Evolutionary conservation across 108 stramenopile genomes (phyloP).

Genomic region (Skeletonema menzelii): DNA sequence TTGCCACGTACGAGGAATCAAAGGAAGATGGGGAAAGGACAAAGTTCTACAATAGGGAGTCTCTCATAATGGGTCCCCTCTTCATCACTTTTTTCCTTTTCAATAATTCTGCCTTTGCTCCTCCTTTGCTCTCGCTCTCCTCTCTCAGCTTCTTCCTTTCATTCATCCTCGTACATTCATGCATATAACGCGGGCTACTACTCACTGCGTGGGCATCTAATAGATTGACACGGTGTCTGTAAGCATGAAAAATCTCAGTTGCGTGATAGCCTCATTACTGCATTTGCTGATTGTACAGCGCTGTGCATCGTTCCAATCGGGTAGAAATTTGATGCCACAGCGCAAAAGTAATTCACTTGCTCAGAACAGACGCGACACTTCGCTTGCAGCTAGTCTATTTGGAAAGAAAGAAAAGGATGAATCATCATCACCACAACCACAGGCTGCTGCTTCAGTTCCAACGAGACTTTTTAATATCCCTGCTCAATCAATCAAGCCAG

Average conservation of each 20-base stretch:
- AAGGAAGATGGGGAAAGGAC: background rate
- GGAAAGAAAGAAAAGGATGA: constrained; percentile 9
- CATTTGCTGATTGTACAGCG: background rate
- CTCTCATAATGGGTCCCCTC: background rate
- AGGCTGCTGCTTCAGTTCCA: background rate
- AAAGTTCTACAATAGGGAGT: background rate
- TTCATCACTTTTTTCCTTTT: background rate
- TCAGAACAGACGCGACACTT: background rate
- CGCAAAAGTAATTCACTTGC: background rate
- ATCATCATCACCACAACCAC: background rate
- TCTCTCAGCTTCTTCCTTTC: too few relatives aligned
- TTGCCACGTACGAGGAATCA: background rate
- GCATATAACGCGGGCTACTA: too few relatives aligned
- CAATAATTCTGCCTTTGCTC: too few relatives aligned
- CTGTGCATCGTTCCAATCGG: background rate
- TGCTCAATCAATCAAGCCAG: constrained; percentile 64
- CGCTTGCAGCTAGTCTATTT: constrained; percentile 15
- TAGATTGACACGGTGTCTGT: too few relatives aligned
- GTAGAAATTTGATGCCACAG: background rate
- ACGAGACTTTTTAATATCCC: constrained; percentile 35
- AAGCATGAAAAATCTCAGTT: background rate
- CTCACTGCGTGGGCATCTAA: too few relatives aligned
- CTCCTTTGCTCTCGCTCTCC: too few relatives aligned
- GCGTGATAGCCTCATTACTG: background rate
- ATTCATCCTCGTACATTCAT: too few relatives aligned